Conservation (phyloP, 768 basidiomycete species). For the Mycena chlorophos region DNA sequence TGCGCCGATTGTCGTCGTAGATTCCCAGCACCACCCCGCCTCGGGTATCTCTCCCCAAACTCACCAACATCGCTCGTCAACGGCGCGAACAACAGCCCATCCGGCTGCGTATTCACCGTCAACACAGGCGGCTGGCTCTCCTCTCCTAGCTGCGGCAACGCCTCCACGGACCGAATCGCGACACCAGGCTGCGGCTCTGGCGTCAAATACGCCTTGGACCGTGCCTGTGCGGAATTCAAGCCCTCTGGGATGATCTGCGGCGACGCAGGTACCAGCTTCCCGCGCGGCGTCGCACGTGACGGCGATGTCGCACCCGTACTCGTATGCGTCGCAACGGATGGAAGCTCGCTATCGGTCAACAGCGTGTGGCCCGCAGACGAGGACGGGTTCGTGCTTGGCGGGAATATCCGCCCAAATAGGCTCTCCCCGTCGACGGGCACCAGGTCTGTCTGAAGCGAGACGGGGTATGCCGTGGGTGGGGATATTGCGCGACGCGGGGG, state of each 20-base stretch:
- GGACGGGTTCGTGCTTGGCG: slow-evolving; percentile 24
- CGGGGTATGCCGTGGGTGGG: neutral
- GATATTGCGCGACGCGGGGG: slow-evolving; percentile 2
- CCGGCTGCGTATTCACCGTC: slow-evolving; percentile 10
- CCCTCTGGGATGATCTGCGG: slow-evolving; percentile 9
- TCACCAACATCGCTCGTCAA: slow-evolving; percentile 5
- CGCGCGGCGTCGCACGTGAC: slow-evolving; percentile 17
- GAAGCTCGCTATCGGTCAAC: slow-evolving; percentile 25
- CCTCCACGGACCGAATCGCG: slow-evolving; percentile 13
- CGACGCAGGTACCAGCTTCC: slow-evolving; percentile 13
- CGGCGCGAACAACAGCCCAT: slow-evolving; percentile 7
- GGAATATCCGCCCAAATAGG: slow-evolving; percentile 30
- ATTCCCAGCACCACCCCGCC: slow-evolving; percentile 4
- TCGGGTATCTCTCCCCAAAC: slow-evolving; percentile 6
- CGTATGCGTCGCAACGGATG: slow-evolving; percentile 17
- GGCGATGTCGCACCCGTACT: slow-evolving; percentile 17
- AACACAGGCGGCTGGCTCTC: slow-evolving; percentile 7
- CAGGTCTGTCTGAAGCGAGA: slow-evolving; percentile 5
- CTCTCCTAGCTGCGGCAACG: neutral
- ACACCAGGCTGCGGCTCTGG: slow-evolving; percentile 3
- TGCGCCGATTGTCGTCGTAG: slow-evolving; percentile 24
- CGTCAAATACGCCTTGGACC: slow-evolving; percentile 1
- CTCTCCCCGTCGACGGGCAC: slow-evolving; percentile 21
- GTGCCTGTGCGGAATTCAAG: neutral
- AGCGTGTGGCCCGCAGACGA: slow-evolving; percentile 16